Conservation (phyloP, 345 rosid species). For the Turritis glabra region DNA sequence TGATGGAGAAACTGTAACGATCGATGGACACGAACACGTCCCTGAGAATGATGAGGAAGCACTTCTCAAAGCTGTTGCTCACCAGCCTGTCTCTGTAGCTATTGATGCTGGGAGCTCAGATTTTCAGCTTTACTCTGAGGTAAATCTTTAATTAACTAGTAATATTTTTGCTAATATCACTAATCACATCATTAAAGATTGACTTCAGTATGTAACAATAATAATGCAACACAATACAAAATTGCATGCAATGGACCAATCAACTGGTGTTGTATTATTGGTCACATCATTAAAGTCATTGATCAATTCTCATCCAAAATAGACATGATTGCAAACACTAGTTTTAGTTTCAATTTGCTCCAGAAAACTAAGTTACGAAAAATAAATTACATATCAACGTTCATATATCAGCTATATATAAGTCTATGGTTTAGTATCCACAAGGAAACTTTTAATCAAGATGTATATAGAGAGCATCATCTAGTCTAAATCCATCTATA, state of each 20-base stretch:
- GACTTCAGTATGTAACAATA: neutral
- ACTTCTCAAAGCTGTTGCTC: slow-evolving; percentile 59
- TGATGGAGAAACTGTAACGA: slow-evolving; percentile 43
- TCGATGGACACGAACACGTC: slow-evolving; percentile 68
- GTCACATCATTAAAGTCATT: neutral
- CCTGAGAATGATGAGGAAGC: slow-evolving; percentile 65
- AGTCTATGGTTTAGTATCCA: neutral
- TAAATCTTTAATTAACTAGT: slow-evolving; percentile 1
- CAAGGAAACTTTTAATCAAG: neutral
- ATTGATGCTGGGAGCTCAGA: slow-evolving; percentile 74
- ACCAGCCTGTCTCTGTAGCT: slow-evolving; percentile 75
- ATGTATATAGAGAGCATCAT: neutral
- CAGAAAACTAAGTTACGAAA: neutral
- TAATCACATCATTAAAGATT: neutral
- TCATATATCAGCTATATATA: neutral
- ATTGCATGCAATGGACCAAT: neutral
- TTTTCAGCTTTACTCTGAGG: slow-evolving; percentile 86
- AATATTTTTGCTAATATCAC: neutral
- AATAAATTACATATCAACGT: neutral
- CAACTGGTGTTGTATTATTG: neutral
- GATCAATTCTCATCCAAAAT: neutral
- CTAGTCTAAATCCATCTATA: neutral
- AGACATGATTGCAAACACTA: no score
- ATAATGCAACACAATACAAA: neutral
- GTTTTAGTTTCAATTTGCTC: neutral